These are phyloP conservation scores for Linnemannia exigua DNA, from an alignment of 192 early-diverging fungal genomes.

Conservation along the genomic window DNA sequence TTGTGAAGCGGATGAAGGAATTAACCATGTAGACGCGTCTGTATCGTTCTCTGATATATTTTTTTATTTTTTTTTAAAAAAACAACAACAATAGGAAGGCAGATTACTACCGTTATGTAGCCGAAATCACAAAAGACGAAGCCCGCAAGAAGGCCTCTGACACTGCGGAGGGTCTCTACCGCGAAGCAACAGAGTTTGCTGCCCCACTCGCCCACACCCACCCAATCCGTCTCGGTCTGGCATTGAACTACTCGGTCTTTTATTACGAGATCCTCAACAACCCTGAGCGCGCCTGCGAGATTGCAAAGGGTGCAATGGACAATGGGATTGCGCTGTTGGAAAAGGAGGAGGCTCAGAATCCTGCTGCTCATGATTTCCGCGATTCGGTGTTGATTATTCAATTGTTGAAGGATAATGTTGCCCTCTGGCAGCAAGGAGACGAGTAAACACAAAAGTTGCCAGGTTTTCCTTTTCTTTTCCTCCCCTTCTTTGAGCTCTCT, in stretches of 20 bases:
- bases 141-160: conserved; percentile 84
- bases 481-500: too few species aligned
- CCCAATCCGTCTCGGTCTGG: conserved; percentile 97
- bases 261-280: conserved; percentile 98
- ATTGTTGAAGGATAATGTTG: conserved; percentile 96
- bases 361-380: conserved; percentile 96
- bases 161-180: conserved; percentile 90
- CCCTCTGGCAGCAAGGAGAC: conserved; percentile 87
- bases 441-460: not conserved
- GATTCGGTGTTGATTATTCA: conserved; percentile 99
- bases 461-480: not conserved
- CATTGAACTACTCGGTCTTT: conserved; percentile 98
- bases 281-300: conserved; percentile 92
- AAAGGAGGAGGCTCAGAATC: conserved; percentile 89
- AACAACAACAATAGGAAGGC: conserved; percentile 79
- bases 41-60: conserved; percentile 43
- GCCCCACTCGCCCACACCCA: conserved; percentile 87
- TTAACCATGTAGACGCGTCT: conserved; percentile 72
- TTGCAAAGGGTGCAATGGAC: conserved; percentile 95
- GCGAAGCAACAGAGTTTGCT: conserved; percentile 92
- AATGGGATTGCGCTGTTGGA: conserved; percentile 77
- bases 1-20: conserved; percentile 90
- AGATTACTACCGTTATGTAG: conserved; percentile 98
- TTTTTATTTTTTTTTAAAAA: conserved; percentile 65
- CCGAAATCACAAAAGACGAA: conserved; percentile 91